Evolutionary conservation across 345 rosid genomes (phyloP).

Genomic region (Sapria himalayana): DNA sequence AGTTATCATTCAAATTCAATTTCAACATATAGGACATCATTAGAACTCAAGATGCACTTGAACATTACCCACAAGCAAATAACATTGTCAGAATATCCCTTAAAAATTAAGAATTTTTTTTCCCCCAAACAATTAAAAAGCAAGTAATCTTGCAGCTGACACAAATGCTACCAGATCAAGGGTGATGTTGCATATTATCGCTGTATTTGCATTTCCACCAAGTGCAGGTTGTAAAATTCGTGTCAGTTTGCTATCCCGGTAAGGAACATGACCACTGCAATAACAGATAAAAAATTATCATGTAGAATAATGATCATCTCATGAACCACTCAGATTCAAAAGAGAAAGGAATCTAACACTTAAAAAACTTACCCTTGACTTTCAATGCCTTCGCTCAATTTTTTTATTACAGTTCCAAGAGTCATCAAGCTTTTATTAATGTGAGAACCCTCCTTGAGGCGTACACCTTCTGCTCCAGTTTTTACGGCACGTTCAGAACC

Average conservation of each 20-base stretch:
- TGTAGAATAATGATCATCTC: no score
- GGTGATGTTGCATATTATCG: conserved; percentile 89
- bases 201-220: conserved; percentile 98
- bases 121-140: no score
- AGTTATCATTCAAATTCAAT: no score
- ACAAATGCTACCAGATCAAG: conserved; percentile 56
- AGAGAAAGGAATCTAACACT: conserved; percentile 1
- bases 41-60: no score
- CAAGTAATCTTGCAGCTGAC: no score
- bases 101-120: no score
- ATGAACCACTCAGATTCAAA: background rate
- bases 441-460: conserved; percentile 89
- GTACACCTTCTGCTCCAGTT: conserved; percentile 96
- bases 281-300: conserved; percentile 7
- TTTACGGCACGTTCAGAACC: conserved; percentile 98
- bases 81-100: no score
- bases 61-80: no score
- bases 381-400: conserved; percentile 87
- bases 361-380: conserved; percentile 49
- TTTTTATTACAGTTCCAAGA: conserved; percentile 78
- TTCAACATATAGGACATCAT: no score
- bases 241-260: conserved; percentile 92
- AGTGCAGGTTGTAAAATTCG: conserved; percentile 91
- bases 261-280: conserved; percentile 86
- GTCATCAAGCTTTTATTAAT: conserved; percentile 92